These are phyloP conservation scores for Ballota nigra DNA, from an alignment of 257 asterid species.

Conservation along the genomic window DNA sequence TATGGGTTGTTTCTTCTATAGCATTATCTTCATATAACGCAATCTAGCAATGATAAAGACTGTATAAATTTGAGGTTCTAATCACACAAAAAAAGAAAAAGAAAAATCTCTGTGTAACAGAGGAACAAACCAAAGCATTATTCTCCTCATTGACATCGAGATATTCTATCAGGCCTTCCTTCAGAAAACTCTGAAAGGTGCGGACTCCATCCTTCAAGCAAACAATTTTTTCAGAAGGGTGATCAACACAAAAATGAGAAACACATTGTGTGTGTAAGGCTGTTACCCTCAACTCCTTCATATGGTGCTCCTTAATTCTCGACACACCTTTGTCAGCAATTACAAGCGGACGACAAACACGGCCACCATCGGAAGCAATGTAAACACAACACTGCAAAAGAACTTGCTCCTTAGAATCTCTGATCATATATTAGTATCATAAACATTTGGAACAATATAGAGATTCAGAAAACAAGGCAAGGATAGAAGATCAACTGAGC, in stretches of 20 bases:
- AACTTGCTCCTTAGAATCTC: constrained; percentile 19
- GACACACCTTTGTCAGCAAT: constrained; percentile 93
- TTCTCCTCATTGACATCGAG: constrained; percentile 99
- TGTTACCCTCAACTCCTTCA: constrained; percentile 91
- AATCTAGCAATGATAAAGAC: constrained; percentile 49
- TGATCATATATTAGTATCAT: not conserved
- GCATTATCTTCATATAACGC: constrained; percentile 86
- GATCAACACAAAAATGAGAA: constrained; percentile 13
- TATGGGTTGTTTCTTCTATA: constrained; percentile 73
- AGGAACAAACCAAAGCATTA: constrained; percentile 74
- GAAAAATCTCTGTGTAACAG: not conserved
- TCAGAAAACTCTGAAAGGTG: constrained; percentile 68
- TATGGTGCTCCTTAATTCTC: constrained; percentile 91
- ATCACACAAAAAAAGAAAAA: not conserved
- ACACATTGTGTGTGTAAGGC: constrained; percentile 9
- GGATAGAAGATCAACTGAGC: not conserved
- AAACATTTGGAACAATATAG: not conserved
- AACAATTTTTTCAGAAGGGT: constrained; percentile 21
- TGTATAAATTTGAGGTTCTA: constrained; percentile 21
- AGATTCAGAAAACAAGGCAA: not conserved
- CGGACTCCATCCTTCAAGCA: constrained; percentile 86
- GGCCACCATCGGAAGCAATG: constrained; percentile 99
- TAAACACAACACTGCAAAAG: constrained; percentile 82
- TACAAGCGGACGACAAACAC: constrained; percentile 97
- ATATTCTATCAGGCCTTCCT: constrained; percentile 90